Base-by-base conservation (phyloP, 495 filamentous ascomycete species). In the Parathielavia appendiculata region DNA sequence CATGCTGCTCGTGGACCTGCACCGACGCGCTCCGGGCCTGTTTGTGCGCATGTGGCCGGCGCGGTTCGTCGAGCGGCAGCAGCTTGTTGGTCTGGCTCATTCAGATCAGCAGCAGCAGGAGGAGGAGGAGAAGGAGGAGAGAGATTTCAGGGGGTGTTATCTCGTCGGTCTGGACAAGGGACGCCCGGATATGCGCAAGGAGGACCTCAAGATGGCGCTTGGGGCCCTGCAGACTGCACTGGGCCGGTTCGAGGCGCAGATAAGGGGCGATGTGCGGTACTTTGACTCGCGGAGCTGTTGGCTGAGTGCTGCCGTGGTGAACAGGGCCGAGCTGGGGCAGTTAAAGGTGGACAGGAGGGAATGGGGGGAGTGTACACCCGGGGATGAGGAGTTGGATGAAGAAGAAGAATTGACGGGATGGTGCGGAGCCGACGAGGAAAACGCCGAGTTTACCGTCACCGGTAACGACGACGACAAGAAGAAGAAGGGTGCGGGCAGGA, bases 1-100 rank as follows among this genome's bases (percentile, higher is more conserved):
- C 12, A 51, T 63, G 53, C 65, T 84, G 35, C 68, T 84, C n/a
- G 75, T 79, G 50, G 81, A 81, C 59, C 62, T 85, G 36, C 64
- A 75, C 51, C 73, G 72, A 30, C 71, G 71, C 13, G 62, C 76
- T 17, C 74, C 79, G 12, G 62, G 67, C 1, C 51, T 84, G 23
- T 63, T 78, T 46, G 76, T 74, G 13, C 73, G 80, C 34, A 79
- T 84, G 22, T 85, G 83, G 83, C 83, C 83, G 12, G 77, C 70
- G 23, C 67, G 81, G 13, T 85, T 84, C 49, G 68, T 76, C 39
- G 64, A 62, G 43, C 13, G 14, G 22, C 22, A 30, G 22, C 19
- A 35, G n/a, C n/a, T n/a, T n/a, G n/a, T n/a, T n/a, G n/a, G n/a
- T n/a, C n/a, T n/a, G n/a, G n/a, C n/a, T n/a, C n/a, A n/a, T n/a